Base-by-base conservation (phyloP, 2,329 filamentous ascomycete species). In the Penicillium sp. region DNA sequence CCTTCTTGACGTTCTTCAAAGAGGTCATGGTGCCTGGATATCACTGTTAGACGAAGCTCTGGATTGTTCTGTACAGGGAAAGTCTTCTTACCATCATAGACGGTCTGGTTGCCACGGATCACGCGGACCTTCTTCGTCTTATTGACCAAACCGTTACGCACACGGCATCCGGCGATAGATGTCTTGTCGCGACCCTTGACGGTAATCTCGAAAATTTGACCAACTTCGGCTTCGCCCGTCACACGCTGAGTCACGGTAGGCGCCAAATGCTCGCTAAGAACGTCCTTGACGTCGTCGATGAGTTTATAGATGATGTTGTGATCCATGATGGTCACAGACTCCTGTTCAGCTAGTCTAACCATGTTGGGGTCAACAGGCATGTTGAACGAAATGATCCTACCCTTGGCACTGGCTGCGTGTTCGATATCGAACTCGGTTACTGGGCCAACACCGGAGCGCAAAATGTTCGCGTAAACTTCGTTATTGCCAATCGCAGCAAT, bases 1-100 rank as follows among this genome's bases (percentile, higher is more conserved):
- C 92, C 75, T 96, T 96, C 83, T 98, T 97, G 75, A 90, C 87
- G 71, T 96, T 91, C 80, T 95, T 97, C 60, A 99, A 86, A 1
- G 91, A 91, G 19, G 87, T 84, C 46, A 98, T 85, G 55, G 84
- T 84, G 66, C 93, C 94, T 97, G 19, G 19, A 59, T 16, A 42
- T 33, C 6, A 35, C 30, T 10, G 45, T 52, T 11, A 49, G 52
- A 26, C 14, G 22, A 22, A 33, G 11, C 42, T 19, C 33, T 35
- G 4, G 13, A 48, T 19, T 6, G 16, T 8, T 38, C 30, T 2
- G 30, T 35, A 13, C 6, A 37, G 0, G 14, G 6, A 37, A 16
- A 25, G 52, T 25, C 35, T 70, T 82, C 90, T 80, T 82, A 96
- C 94, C 94, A 75, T 96, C 89, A 73, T 89, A 95, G 11, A 98